Evolutionary conservation across 768 basidiomycete species (phyloP).

Genomic region (Hortiboletus flavorubellus): DNA sequence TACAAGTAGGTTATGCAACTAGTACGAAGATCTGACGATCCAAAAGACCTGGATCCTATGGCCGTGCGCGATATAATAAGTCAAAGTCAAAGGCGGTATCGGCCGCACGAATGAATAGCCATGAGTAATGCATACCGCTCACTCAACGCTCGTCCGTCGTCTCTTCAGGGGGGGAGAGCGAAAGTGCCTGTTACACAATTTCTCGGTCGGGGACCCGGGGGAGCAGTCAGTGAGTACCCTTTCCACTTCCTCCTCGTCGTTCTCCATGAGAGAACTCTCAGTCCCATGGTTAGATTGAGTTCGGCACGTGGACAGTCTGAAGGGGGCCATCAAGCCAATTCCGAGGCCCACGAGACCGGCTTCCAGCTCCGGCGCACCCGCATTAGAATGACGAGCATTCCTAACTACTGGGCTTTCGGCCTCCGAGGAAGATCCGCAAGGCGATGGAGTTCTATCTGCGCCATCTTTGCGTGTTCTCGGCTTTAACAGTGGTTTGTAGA

Average conservation of each 20-base stretch:
- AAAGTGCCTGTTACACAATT: slow-evolving; percentile 14
- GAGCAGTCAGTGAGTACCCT: slow-evolving; percentile 23
- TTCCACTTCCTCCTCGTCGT: slow-evolving; percentile 36
- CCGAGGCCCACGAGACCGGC: slow-evolving; percentile 38
- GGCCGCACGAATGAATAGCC: slow-evolving; percentile 24
- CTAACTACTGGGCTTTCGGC: slow-evolving; percentile 52
- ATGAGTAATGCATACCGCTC: slow-evolving; percentile 13
- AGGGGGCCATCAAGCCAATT: slow-evolving; percentile 50
- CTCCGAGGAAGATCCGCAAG: slow-evolving; percentile 26
- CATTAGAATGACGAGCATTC: slow-evolving; percentile 23
- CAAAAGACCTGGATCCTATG: slow-evolving; percentile 2
- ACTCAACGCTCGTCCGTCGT: slow-evolving; percentile 39
- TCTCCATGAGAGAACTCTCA: slow-evolving; percentile 16
- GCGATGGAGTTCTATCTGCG: slow-evolving; percentile 13
- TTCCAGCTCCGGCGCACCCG: slow-evolving; percentile 28
- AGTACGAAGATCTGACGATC: slow-evolving; percentile 8
- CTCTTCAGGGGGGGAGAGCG: slow-evolving; percentile 49
- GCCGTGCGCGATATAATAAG: slow-evolving; percentile 11
- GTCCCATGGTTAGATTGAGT: slow-evolving; percentile 17
- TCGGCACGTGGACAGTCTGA: slow-evolving; percentile 43
- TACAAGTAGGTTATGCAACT: slow-evolving; percentile 31
- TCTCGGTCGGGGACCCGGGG: slow-evolving; percentile 22
- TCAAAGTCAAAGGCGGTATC: slow-evolving; percentile 13
- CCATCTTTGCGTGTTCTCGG: slow-evolving; percentile 9
- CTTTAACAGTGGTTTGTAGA: slow-evolving; percentile 37